These are phyloP conservation scores for Thelephora terrestris DNA, from an alignment of 1,284 basidiomycete species.

Conservation along the genomic window DNA sequence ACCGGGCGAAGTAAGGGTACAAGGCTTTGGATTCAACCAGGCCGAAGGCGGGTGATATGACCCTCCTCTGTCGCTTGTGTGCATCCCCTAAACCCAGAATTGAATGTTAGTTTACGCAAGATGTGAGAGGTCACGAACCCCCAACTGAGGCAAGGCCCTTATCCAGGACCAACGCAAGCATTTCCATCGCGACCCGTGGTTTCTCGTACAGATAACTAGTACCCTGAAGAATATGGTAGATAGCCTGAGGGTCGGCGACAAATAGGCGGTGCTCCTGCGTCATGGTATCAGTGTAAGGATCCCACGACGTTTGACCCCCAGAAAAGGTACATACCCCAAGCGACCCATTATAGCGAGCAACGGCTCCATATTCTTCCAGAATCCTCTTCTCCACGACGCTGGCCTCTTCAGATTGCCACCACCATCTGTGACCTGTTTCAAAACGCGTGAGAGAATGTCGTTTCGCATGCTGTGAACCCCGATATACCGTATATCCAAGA, in stretches of 20 bases:
- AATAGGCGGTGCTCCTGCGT: constrained; percentile 21
- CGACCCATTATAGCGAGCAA: not conserved
- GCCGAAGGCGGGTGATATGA: constrained; percentile 35
- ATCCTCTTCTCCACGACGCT: no score
- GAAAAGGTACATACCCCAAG: not conserved
- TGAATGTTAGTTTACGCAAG: not conserved
- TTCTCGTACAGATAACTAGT: constrained; percentile 31
- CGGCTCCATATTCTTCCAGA: not conserved
- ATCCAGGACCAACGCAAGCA: constrained; percentile 23
- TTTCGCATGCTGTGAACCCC: no score
- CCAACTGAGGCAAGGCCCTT: constrained; percentile 29
- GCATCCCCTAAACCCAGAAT: constrained; percentile 23
- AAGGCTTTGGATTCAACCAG: constrained; percentile 36
- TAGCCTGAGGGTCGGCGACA: constrained; percentile 31
- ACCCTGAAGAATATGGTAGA: constrained; percentile 30
- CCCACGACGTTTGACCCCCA: not conserved
- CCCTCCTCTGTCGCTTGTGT: constrained; percentile 34
- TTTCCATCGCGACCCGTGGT: constrained; percentile 20
- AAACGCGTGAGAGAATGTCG: no score
- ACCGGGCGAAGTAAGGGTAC: constrained; percentile 33
- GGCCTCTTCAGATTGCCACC: no score
- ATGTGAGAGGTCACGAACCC: constrained; percentile 21
- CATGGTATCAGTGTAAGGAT: not conserved
- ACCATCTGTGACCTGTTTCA: no score
- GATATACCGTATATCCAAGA: no score